Percentiles rank a stretch among this genome's conserved stretches.
Conservation (phyloP, 495 filamentous ascomycete species). For the Schizothecium vesticola region DNA sequence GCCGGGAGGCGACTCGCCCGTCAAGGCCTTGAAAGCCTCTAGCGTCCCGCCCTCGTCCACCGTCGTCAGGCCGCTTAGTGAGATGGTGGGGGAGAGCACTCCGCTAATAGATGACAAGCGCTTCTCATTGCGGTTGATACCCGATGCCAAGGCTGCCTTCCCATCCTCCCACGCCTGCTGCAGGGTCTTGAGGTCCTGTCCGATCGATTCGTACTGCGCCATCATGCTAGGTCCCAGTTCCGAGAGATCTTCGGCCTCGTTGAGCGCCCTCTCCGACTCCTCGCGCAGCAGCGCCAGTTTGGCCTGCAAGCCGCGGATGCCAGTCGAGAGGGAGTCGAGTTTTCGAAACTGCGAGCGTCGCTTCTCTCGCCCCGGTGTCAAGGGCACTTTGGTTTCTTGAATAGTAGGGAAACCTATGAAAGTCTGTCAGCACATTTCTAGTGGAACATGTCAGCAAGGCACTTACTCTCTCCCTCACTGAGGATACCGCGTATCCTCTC, state of each 20-base stretch:
- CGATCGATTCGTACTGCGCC: slow-evolving; percentile 90
- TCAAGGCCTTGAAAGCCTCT: slow-evolving; percentile 71
- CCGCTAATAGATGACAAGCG: slow-evolving; percentile 64
- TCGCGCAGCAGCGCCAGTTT: slow-evolving; percentile 91
- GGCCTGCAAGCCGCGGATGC: slow-evolving; percentile 86
- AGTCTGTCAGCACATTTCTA: slow-evolving; percentile 13
- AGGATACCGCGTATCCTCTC: slow-evolving; percentile 59
- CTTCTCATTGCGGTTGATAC: slow-evolving; percentile 67
- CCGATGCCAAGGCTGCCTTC: slow-evolving; percentile 65
- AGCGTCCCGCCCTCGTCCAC: slow-evolving; percentile 67
- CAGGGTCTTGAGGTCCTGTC: slow-evolving; percentile 73
- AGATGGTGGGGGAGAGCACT: slow-evolving; percentile 69
- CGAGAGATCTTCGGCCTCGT: slow-evolving; percentile 65
- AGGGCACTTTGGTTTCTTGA: slow-evolving; percentile 57
- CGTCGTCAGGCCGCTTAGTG: slow-evolving; percentile 76
- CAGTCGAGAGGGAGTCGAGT: slow-evolving; percentile 79
- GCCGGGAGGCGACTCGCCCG: slow-evolving; percentile 52
- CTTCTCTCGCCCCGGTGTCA: slow-evolving; percentile 71
- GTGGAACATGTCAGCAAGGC: background rate
- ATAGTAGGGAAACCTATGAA: slow-evolving; percentile 34
- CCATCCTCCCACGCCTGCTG: slow-evolving; percentile 91
- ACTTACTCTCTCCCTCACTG: slow-evolving; percentile 79
- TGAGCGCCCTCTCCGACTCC: slow-evolving; percentile 72
- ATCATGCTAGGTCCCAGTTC: slow-evolving; percentile 72
- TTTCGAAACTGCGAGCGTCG: slow-evolving; percentile 80